These are phyloP conservation scores for Boechera divaricarpa DNA, from an alignment of 345 rosid genomes.

Conservation along the genomic window DNA sequence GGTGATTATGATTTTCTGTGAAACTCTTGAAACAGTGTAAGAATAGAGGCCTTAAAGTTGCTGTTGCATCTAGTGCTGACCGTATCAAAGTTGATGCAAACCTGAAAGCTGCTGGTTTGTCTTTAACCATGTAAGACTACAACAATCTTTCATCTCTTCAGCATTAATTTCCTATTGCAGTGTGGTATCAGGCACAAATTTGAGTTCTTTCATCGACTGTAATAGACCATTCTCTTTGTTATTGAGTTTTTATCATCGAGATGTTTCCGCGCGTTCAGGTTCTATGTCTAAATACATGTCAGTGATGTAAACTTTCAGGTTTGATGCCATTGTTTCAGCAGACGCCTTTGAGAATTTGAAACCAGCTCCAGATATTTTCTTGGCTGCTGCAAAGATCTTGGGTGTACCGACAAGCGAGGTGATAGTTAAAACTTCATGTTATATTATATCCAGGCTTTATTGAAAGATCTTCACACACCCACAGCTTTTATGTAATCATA, in stretches of 20 bases:
- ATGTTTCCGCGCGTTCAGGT: neutral
- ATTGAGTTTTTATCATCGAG: neutral
- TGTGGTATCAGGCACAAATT: neutral
- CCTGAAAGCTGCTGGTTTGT: constrained; percentile 85
- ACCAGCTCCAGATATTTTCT: constrained; percentile 97
- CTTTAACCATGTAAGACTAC: constrained; percentile 64
- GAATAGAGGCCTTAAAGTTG: constrained; percentile 84
- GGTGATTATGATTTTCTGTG: neutral
- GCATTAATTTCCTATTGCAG: neutral
- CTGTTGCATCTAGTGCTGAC: constrained; percentile 97
- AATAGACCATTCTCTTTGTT: neutral
- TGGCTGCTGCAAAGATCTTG: constrained; percentile 89
- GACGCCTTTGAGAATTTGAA: constrained; percentile 97
- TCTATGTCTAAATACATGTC: constrained; percentile 9
- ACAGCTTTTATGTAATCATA: neutral
- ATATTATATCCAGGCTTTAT: neutral
- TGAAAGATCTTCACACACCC: neutral
- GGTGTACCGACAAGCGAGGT: constrained; percentile 83
- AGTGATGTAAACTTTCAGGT: constrained; percentile 58
- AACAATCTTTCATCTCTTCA: neutral
- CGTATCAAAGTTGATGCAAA: constrained; percentile 96
- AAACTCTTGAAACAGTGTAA: constrained; percentile 64
- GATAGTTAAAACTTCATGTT: constrained; percentile 14
- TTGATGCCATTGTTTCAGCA: constrained; percentile 96
- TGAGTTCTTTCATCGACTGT: neutral